Evolutionary conservation across 1,139 yeast species (phyloP), one percentile per base, ranked within the genome.

Genomic region (Nakaseomyces kungkrabaensis): DNA sequence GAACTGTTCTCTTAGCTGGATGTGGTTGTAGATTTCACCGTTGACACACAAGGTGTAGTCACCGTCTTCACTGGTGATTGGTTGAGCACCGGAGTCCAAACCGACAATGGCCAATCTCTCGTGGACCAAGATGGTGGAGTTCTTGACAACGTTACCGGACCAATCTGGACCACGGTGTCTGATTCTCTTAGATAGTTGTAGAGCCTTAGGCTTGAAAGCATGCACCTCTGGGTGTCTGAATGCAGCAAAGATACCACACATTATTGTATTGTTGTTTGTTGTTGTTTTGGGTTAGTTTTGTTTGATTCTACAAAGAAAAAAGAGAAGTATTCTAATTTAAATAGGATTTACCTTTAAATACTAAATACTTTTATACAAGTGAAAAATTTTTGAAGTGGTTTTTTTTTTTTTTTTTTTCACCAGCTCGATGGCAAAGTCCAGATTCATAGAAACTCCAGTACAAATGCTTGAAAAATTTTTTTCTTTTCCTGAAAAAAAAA

Each of bases 161-260:
- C 98, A 92, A 73, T 92, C 98, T 59, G 98, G 98, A 62, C 98
- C 98, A 72, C 98, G 85, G 72, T 92, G 98, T 74, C 98, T 85
- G 68, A 90, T 84, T 71, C 89, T 78, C 72, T 89, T 90, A 57
- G 97, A 79, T 67, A 87, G 78, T 68, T 87, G 94, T 57, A 92
- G 76, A 46, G 97, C 97, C 67, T 82, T 82, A 52, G 83, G 78
- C 72, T 90, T 92, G 77, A 87, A 92, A 52, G 76, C 72, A 62
- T 84, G 82, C 54, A 86, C 81, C 57, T 88, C 85, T 47, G 82
- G 85, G 66, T 85, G 90, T 70, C 77, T 82, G 71, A 77, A 88
- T 52, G 95, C 89, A 56, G 97, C 97, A 68, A 88, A 92, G 63
- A 92, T 90, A 72, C 97, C 98, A 83, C 97, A 94, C 98, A 92